A percentile compares a stretch with the other conserved stretches of the same genome.
These are phyloP conservation scores for Boeremia lycopersici DNA, from an alignment of 2,329 filamentous ascomycete genomes.

Conservation along the genomic window DNA sequence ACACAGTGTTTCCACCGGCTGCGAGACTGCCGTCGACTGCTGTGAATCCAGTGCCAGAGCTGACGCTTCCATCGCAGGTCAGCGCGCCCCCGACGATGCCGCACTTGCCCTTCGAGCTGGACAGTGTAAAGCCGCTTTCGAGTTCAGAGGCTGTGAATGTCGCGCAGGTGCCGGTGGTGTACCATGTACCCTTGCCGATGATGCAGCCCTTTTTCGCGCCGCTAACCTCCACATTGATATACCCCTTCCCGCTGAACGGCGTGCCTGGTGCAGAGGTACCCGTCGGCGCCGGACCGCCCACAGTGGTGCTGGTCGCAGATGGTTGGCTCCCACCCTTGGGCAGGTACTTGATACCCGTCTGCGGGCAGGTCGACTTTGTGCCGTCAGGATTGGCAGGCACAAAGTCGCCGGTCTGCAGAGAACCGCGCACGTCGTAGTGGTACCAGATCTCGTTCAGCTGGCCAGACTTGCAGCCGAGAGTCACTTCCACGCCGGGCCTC, in stretches of 20 bases:
- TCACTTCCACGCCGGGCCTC: constrained; percentile 61
- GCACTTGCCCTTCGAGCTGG: constrained; percentile 53
- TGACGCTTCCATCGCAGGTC: constrained; percentile 60
- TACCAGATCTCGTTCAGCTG: constrained; percentile 63
- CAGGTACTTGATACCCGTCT: constrained; percentile 67
- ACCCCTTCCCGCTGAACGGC: constrained; percentile 65
- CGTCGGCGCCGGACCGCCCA: constrained; percentile 33
- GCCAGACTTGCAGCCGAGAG: constrained; percentile 62
- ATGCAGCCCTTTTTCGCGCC: constrained; percentile 66
- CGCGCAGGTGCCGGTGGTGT: constrained; percentile 69
- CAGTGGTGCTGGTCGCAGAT: constrained; percentile 37
- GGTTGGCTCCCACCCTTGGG: constrained; percentile 57
- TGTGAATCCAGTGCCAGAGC: constrained; percentile 51
- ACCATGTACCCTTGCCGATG: constrained; percentile 71
- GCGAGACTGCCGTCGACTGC: constrained; percentile 44
- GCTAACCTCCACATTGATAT: constrained; percentile 61
- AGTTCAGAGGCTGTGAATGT: constrained; percentile 62
- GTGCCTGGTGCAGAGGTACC: constrained; percentile 43
- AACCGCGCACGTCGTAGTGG: constrained; percentile 67
- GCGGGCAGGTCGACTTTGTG: constrained; percentile 66
- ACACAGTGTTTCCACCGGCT: constrained; percentile 47
- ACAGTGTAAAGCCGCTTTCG: constrained; percentile 40
- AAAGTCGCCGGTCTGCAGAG: constrained; percentile 66
- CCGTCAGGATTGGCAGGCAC: constrained; percentile 63
- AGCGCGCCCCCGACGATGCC: constrained; percentile 61